Conservation (phyloP, 306 rosid genomes). For the Cicer judaicum region DNA sequence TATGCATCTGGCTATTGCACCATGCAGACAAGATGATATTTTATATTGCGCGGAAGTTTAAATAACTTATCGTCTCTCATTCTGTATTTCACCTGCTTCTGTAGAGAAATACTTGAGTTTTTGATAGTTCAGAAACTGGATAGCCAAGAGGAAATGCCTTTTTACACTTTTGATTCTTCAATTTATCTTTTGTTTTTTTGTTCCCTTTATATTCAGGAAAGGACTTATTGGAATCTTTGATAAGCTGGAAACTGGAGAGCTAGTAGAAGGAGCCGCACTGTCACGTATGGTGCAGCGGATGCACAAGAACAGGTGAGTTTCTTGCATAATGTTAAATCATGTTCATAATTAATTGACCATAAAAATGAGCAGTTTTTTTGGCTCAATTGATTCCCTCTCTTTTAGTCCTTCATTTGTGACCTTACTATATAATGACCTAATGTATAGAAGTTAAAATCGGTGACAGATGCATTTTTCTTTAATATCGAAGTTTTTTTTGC, state of each 20-base stretch:
- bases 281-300: conserved; percentile 65
- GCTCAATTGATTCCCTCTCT: conserved; percentile 17
- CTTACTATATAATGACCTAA: conserved; percentile 11
- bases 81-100: conserved; percentile 10
- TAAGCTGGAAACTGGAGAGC: conserved; percentile 70
- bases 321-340: conserved; percentile 21
- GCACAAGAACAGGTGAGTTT: conserved; percentile 75
- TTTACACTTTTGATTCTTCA: conserved; percentile 14
- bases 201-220: conserved; percentile 66
- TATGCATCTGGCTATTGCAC: conserved; percentile 1
- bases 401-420: conserved; percentile 28
- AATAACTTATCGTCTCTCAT: background rate
- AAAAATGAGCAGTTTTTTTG: conserved; percentile 1
- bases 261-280: conserved; percentile 60
- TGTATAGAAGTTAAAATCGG: conserved; percentile 14
- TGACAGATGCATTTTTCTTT: conserved; percentile 16
- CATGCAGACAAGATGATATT: background rate
- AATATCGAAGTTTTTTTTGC: background rate
- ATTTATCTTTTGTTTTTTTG: conserved; percentile 1
- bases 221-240: conserved; percentile 82
- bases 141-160: background rate
- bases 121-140: conserved; percentile 2
- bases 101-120: background rate
- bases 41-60: background rate
- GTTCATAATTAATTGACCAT: conserved; percentile 16